A percentile compares a stretch with the other conserved stretches of the same genome.
phyloP scores from a whole-genome alignment of 2,329 filamentous ascomycete genomes.

The Aspergillus carbonarius region DNA sequence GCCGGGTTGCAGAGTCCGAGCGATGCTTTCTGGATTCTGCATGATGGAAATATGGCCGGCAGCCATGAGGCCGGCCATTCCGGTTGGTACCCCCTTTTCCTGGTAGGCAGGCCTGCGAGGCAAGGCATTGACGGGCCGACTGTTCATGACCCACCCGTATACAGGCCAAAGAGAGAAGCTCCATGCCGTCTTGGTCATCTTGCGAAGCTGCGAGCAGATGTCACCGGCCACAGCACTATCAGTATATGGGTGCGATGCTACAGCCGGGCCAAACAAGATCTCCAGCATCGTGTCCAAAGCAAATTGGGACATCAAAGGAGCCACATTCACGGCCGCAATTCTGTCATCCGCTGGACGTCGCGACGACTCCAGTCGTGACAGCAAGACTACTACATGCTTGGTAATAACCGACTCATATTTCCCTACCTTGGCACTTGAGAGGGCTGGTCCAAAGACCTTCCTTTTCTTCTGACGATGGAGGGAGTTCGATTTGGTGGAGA shows the following conservation, averaged over 20 bases:
- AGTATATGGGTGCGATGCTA: conserved; percentile 15
- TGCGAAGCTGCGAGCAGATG: conserved; percentile 10
- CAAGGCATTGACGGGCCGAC: conserved; percentile 2
- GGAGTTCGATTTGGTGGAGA: conserved; percentile 12
- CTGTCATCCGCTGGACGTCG: background rate
- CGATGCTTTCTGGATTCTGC: conserved; percentile 1
- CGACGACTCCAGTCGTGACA: conserved; percentile 7
- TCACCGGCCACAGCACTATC: conserved; percentile 5
- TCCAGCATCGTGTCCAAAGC: conserved; percentile 18
- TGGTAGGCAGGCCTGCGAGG: conserved; percentile 4
- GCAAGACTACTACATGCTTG: conserved; percentile 14
- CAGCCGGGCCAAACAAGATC: conserved; percentile 15
- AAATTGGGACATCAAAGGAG: conserved; percentile 13
- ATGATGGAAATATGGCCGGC: conserved; percentile 8
- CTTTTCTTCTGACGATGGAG: conserved; percentile 16
- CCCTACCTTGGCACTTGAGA: conserved; percentile 11
- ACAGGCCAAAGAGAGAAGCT: conserved; percentile 16
- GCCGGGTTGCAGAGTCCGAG: conserved; percentile 7
- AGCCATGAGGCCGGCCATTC: conserved; percentile 9
- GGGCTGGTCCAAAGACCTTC: conserved; percentile 16
- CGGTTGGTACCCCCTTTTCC: background rate
- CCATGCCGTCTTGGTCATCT: conserved; percentile 17
- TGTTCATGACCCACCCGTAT: conserved; percentile 20
- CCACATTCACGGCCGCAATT: conserved; percentile 12
- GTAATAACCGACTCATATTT: conserved; percentile 13